Evolutionary conservation across 495 filamentous ascomycete species (phyloP), one percentile per base, ranked within the genome.

Genomic region (Hypoxylon rickii): DNA sequence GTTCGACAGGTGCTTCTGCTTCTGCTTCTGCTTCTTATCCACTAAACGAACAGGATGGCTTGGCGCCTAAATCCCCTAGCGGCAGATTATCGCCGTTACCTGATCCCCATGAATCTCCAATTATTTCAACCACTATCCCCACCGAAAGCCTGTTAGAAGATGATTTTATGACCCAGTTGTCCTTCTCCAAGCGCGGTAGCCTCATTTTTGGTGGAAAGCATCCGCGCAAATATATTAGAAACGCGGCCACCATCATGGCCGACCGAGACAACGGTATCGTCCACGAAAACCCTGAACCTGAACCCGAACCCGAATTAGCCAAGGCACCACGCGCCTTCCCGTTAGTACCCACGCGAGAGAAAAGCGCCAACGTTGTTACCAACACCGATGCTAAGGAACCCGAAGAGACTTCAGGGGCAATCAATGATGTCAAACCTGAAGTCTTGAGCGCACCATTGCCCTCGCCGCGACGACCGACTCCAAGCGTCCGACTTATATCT

Each of bases 131-230:
- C 31, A 43, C 64, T 21, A 82, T 83, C 55, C 79, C 80, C 55
- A 75, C 75, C 13, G 78, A 79, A 47, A 75, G 71, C 49, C 67
- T 83, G 21, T 65, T 79, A 50, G 80, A 81, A 51, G 75, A 79
- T 47, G 71, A 74, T n/a, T 71, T 76, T 59, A 59, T 82, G 36
- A 71, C 68, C 58, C 62, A 68, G 24, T 56, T 85, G 34, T 70
- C 73, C 38, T 85, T 85, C 65, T 83, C 80, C 38, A 81, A 82
- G 47, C 69, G 82, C 46, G 86, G 86, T n/a, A 87, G 84, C 64
- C 72, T 89, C 62, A 75, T 88, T 72, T 76, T 88, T 52, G 81
- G 79, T 20, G 83, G 72, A 44, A 76, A 75, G 62, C 75, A 71
- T 51, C 62, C 68, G 32, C 66, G 67, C 34, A 69, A 67, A 58